phyloP scores from a whole-genome alignment of 2,329 filamentous ascomycete genomes.

The Diplodia seriata region DNA sequence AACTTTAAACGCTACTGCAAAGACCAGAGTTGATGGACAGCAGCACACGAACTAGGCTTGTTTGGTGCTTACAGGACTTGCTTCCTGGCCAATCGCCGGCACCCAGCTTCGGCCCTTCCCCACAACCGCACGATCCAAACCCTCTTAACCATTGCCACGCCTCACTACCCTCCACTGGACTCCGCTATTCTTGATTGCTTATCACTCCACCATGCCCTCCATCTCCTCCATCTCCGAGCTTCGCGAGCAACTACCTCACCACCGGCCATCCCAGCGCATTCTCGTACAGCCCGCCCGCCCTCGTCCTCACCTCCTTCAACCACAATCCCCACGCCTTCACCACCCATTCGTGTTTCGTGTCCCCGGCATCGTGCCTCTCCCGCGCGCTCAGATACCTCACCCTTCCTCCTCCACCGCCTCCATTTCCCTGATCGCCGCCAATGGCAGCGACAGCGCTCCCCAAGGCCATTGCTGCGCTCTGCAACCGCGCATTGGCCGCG shows the following conservation, averaged over 20 bases:
- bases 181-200: too few relatives aligned
- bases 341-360: constrained; percentile 43
- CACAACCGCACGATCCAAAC: too few relatives aligned
- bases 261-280: constrained; percentile 41
- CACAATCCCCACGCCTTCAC: constrained; percentile 53
- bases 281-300: constrained; percentile 44
- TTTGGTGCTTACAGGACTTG: too few relatives aligned
- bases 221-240: too few relatives aligned
- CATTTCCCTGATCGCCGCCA: neutral
- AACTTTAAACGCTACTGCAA: too few relatives aligned
- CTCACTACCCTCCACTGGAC: too few relatives aligned
- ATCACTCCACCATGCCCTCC: too few relatives aligned
- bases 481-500: constrained; percentile 48
- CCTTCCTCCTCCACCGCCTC: neutral
- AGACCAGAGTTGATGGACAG: too few relatives aligned
- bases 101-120: too few relatives aligned
- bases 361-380: constrained; percentile 52
- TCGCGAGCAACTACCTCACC: neutral
- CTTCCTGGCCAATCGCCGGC: too few relatives aligned
- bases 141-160: too few relatives aligned
- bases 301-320: constrained; percentile 49
- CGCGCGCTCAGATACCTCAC: constrained; percentile 39
- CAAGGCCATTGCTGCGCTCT: constrained; percentile 48
- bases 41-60: too few relatives aligned
- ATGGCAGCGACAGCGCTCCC: constrained; percentile 27